Percentiles rank a stretch among this genome's conserved stretches.
phyloP scores from a whole-genome alignment of 75 land plant species.

The Chamaecyparis obtusa region DNA sequence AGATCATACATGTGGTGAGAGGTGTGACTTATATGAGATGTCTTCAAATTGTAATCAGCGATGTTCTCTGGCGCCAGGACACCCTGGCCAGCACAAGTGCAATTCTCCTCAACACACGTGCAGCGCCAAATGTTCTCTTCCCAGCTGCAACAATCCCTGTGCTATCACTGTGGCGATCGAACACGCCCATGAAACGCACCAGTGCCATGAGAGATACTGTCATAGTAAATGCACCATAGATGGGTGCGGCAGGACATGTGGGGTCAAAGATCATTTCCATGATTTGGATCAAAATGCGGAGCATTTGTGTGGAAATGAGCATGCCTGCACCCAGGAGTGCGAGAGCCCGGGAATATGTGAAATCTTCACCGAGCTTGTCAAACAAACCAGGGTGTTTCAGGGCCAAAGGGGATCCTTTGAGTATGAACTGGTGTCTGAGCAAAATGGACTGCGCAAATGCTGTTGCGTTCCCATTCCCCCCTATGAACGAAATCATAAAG shows the following conservation, averaged over 20 bases:
- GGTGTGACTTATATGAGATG: too few relatives aligned
- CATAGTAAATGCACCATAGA: slow-evolving; percentile 18
- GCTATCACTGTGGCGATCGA: too few relatives aligned
- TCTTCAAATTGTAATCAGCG: too few relatives aligned
- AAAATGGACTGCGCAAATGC: neutral
- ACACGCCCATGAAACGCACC: too few relatives aligned
- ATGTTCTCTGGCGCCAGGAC: too few relatives aligned
- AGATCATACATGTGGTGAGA: too few relatives aligned
- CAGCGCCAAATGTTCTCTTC: too few relatives aligned
- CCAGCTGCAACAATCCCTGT: too few relatives aligned
- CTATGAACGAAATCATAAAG: neutral
- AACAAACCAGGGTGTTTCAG: neutral
- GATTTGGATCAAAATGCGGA: neutral
- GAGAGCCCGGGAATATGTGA: slow-evolving; percentile 1
- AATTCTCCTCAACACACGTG: too few relatives aligned
- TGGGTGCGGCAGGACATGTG: slow-evolving; percentile 9
- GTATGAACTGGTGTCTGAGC: neutral
- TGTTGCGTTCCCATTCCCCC: neutral
- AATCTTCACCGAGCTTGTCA: neutral
- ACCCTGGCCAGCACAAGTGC: too few relatives aligned
- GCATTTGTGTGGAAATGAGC: slow-evolving; percentile 27
- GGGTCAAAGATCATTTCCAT: neutral
- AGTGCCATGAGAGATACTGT: neutral
- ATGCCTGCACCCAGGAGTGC: slow-evolving; percentile 12
- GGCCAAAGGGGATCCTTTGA: neutral